phyloP scores from a whole-genome alignment of 2,329 filamentous ascomycete genomes.

The Fusarium pseudoanthophilum region DNA sequence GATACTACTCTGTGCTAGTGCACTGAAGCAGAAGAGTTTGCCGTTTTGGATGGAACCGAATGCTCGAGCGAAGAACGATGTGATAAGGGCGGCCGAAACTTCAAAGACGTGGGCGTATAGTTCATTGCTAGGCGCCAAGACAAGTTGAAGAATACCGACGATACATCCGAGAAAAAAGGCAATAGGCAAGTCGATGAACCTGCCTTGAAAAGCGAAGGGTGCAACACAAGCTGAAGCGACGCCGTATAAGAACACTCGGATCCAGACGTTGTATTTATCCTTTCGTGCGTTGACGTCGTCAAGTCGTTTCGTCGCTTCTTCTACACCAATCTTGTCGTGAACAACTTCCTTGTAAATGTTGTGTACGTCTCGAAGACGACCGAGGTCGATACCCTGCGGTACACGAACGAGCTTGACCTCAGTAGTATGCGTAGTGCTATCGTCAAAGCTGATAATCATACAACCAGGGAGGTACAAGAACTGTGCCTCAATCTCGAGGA shows the following conservation, averaged over 20 bases:
- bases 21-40: constrained; percentile 75
- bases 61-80: constrained; percentile 75
- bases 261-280: constrained; percentile 61
- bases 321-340: constrained; percentile 77
- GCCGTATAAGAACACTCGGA: constrained; percentile 75
- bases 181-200: constrained; percentile 81
- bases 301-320: constrained; percentile 73
- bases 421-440: constrained; percentile 77
- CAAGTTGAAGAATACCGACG: constrained; percentile 78
- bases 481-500: constrained; percentile 88
- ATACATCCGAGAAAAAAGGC: constrained; percentile 80
- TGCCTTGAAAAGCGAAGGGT: constrained; percentile 81
- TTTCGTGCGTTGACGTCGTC: constrained; percentile 63
- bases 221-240: constrained; percentile 80
- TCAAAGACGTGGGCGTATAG: constrained; percentile 69
- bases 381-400: constrained; percentile 76
- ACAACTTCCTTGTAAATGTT: constrained; percentile 86
- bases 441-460: constrained; percentile 94
- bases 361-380: constrained; percentile 78
- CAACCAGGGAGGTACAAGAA: constrained; percentile 91
- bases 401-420: constrained; percentile 80
- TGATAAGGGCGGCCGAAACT: constrained; percentile 68
- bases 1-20: constrained; percentile 77
- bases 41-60: constrained; percentile 72
- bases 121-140: constrained; percentile 78